Conservation (phyloP, 495 filamentous ascomycete genomes). For the Massariosphaeria phaeospora region DNA sequence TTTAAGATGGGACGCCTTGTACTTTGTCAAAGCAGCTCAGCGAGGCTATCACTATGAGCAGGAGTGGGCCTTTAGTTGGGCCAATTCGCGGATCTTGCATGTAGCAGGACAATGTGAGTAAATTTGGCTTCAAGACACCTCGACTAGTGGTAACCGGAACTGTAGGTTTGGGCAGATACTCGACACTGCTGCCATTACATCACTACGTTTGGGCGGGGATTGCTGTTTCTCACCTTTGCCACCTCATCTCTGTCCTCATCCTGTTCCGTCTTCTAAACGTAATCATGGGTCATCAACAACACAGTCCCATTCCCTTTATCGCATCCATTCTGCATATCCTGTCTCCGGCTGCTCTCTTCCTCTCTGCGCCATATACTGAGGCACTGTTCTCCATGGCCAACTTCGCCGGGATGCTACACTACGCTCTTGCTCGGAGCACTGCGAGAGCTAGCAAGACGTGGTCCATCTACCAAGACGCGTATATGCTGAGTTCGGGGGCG, state of each 20-base stretch:
- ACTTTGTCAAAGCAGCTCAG: conserved; percentile 64
- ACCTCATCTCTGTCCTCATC: conserved; percentile 67
- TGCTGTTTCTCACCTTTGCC: conserved; percentile 61
- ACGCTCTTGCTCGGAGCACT: conserved; percentile 41
- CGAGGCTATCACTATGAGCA: conserved; percentile 84
- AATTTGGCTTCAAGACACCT: too few relatives aligned
- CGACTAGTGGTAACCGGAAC: too few relatives aligned
- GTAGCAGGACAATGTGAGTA: conserved; percentile 47
- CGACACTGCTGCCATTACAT: background rate
- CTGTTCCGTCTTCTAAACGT: conserved; percentile 56
- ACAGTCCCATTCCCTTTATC: conserved; percentile 53
- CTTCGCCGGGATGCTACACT: conserved; percentile 67
- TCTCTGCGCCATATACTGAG: conserved; percentile 84
- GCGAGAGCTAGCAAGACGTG: conserved; percentile 3
- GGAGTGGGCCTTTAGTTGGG: conserved; percentile 89
- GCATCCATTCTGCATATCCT: conserved; percentile 72
- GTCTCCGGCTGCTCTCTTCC: conserved; percentile 81
- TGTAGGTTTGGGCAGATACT: too few relatives aligned
- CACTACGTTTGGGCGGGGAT: conserved; percentile 51
- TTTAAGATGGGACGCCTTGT: conserved; percentile 88
- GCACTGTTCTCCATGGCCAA: conserved; percentile 72
- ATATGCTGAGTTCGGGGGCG: conserved; percentile 55
- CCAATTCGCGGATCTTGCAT: conserved; percentile 53
- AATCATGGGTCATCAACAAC: conserved; percentile 39
- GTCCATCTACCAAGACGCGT: conserved; percentile 40